Evolutionary conservation across 2,329 filamentous ascomycete genomes (phyloP).

Genomic region (Talaromyces sp.): DNA sequence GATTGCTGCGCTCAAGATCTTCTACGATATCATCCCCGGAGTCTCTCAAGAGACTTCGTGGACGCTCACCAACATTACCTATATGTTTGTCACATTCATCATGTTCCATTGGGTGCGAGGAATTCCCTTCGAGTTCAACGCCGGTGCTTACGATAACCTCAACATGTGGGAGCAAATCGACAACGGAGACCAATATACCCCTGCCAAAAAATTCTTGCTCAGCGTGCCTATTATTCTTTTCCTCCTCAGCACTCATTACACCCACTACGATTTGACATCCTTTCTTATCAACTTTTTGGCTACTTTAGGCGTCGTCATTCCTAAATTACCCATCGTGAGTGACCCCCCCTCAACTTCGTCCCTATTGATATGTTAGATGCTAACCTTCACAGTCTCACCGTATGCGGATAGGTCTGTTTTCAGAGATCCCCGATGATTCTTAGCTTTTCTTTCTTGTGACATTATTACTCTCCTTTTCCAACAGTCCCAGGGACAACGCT

Average conservation of each 20-base stretch:
- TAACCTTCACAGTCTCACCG: conserved; percentile 63
- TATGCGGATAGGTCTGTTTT: conserved; percentile 72
- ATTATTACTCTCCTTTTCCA: conserved; percentile 18
- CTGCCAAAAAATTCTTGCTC: conserved; percentile 95
- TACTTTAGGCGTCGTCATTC: conserved; percentile 87
- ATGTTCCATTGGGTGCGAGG: conserved; percentile 99
- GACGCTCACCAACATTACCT: conserved; percentile 97
- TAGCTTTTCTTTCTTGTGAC: conserved; percentile 21
- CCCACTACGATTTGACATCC: conserved; percentile 94
- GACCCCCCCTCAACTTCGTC: not conserved
- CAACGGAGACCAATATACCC: conserved; percentile 97
- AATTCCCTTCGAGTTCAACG: conserved; percentile 98
- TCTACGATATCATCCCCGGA: conserved; percentile 94
- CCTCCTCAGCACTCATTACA: conserved; percentile 96
- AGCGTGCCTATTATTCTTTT: conserved; percentile 93
- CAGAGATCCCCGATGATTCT: conserved; percentile 62
- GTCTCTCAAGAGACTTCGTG: conserved; percentile 97
- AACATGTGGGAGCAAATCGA: conserved; percentile 99
- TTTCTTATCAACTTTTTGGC: conserved; percentile 97
- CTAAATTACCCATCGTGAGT: conserved; percentile 91
- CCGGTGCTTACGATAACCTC: conserved; percentile 95
- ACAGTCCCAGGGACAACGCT: conserved; percentile 12
- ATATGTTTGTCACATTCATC: conserved; percentile 97
- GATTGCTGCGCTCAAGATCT: conserved; percentile 86
- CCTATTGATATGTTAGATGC: conserved; percentile 12